phyloP scores from a whole-genome alignment of 768 basidiomycete species.

The Boletus tomentosulus region DNA sequence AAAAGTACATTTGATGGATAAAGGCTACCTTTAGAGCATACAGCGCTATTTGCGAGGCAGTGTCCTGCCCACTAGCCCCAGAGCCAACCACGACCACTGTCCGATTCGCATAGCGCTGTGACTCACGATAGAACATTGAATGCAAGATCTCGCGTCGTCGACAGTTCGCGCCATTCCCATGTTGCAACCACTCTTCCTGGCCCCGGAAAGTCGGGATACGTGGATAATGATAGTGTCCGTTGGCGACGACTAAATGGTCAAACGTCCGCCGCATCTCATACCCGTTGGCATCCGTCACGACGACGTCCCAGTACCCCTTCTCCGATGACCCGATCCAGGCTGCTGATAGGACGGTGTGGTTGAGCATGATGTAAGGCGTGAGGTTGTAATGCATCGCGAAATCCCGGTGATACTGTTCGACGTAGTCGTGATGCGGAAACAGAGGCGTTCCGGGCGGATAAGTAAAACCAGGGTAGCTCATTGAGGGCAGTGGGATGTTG shows the following conservation, averaged over 20 bases:
- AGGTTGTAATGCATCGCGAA: slow-evolving; percentile 41
- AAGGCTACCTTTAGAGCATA: slow-evolving; percentile 40
- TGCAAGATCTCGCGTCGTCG: slow-evolving; percentile 42
- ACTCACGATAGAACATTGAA: slow-evolving; percentile 50
- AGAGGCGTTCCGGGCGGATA: slow-evolving; percentile 49
- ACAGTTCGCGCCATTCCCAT: slow-evolving; percentile 8
- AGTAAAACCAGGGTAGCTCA: slow-evolving; percentile 55
- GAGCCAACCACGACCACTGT: slow-evolving; percentile 50
- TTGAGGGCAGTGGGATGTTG: slow-evolving; percentile 53
- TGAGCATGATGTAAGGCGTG: slow-evolving; percentile 36
- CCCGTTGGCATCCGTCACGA: slow-evolving; percentile 24
- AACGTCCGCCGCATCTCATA: slow-evolving; percentile 27
- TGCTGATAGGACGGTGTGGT: slow-evolving; percentile 40
- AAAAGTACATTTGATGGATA: not conserved
- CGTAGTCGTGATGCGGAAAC: slow-evolving; percentile 43
- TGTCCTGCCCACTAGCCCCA: slow-evolving; percentile 45
- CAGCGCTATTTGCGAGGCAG: slow-evolving; percentile 38
- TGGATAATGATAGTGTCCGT: slow-evolving; percentile 55
- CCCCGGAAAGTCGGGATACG: slow-evolving; percentile 43
- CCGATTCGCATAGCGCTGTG: slow-evolving; percentile 38
- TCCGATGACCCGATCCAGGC: slow-evolving; percentile 40
- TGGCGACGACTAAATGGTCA: slow-evolving; percentile 54
- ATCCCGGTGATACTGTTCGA: slow-evolving; percentile 44
- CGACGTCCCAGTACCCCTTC: slow-evolving; percentile 44
- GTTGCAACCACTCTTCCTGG: slow-evolving; percentile 45